Evolutionary conservation across 345 rosid genomes (phyloP).

Genomic region (Xanthoceras sorbifolium): DNA sequence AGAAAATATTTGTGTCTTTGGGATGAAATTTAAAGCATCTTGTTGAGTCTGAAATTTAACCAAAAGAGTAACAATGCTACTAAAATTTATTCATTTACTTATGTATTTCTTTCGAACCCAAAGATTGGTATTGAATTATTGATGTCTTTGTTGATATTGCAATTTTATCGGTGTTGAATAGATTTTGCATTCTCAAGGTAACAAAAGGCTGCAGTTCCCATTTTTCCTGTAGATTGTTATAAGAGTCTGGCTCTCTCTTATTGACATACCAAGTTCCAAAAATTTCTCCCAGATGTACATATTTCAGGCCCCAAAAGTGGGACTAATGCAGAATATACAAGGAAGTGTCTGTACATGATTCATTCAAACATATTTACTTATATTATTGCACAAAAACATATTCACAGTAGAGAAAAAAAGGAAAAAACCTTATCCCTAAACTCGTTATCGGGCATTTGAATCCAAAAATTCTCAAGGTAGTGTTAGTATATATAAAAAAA

Average conservation of each 20-base stretch:
- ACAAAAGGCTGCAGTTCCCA: not conserved
- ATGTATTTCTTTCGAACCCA: no score
- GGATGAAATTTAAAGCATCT: no score
- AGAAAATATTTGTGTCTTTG: no score
- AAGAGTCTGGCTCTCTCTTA: not conserved
- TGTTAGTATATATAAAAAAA: not conserved
- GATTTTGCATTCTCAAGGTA: not conserved
- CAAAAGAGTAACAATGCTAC: no score
- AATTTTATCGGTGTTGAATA: not conserved
- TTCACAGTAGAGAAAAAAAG: not conserved
- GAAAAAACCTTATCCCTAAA: not conserved
- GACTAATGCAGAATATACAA: slow-evolving; percentile 22
- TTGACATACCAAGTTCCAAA: not conserved
- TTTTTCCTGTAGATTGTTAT: not conserved
- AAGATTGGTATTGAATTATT: no score
- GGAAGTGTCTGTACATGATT: not conserved
- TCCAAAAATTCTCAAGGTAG: not conserved
- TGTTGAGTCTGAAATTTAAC: no score
- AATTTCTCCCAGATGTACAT: not conserved
- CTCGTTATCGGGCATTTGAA: not conserved
- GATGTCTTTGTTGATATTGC: not conserved
- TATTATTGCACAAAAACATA: not conserved
- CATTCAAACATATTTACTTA: not conserved
- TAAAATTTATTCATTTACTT: no score
- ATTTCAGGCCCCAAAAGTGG: slow-evolving; percentile 1